Conservation (phyloP, 164 flowering plant genomes). For the Magnolia officinalis region DNA sequence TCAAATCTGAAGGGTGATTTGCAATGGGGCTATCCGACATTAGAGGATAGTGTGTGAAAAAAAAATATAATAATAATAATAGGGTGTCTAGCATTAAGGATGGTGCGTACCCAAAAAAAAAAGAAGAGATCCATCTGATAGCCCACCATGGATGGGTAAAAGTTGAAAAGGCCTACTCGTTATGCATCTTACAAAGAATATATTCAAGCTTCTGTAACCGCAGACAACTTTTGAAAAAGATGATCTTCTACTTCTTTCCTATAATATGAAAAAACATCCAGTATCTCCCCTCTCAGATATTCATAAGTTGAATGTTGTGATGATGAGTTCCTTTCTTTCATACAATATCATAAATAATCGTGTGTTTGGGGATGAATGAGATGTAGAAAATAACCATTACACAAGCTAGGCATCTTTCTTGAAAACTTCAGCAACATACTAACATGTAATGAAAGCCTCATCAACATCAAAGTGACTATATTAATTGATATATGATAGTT, state of each 20-base stretch:
- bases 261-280: conserved; percentile 75
- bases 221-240: conserved; percentile 92
- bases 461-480: neutral
- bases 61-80: too few species aligned
- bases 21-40: too few species aligned
- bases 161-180: too few species aligned
- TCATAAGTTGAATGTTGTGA: conserved; percentile 63
- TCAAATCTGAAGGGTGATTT: too few species aligned
- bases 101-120: too few species aligned
- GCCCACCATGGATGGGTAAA: too few species aligned
- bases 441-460: neutral
- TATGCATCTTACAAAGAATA: too few species aligned
- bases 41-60: too few species aligned
- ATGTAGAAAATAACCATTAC: neutral
- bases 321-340: conserved; percentile 59
- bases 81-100: too few species aligned
- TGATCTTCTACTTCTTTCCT: conserved; percentile 88
- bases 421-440: neutral
- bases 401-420: neutral
- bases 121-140: too few species aligned
- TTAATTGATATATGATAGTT: too few species aligned
- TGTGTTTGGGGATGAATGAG: neutral
- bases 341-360: conserved; percentile 9
- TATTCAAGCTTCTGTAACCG: conserved; percentile 6
- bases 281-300: conserved; percentile 75